Base-by-base conservation (phyloP, 306 rosid species). In the Prunus armeniaca region DNA sequence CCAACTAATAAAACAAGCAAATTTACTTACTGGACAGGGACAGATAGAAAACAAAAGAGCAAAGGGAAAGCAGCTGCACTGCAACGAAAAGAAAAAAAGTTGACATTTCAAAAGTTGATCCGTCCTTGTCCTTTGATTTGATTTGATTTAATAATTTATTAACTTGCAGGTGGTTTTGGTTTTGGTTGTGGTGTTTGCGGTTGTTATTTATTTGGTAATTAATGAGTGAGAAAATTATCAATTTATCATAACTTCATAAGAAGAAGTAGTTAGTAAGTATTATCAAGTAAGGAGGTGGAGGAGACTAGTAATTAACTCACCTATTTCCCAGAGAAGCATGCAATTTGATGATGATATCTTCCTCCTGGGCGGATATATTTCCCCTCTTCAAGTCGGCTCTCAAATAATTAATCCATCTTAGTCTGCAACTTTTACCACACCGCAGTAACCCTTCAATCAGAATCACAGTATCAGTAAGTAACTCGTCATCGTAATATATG, bases 351-450 rank as follows among this genome's bases (percentile, higher is more conserved):
- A 93, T 93, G 41, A 55, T 34, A 14, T 54, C 81, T 72, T 93
- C 96, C 64, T 93, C 98, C 52, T 90, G 87, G 10, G 47, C 1
- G n/a, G 98, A 84, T 71, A 90, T 79, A 52, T 90, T 87, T 9
- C 97, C 97, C 52, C 97, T 87, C 78, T 79, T 90, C 14, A 92
- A 76, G 85, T 87, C 93, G 65, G 81, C 71, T 90, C 89, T 83
- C 78, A 92, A 76, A 76, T 92, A 92, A 73, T 93, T 93, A 10
- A 89, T 85, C 93, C 98, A 93, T 76, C 98, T 89, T 34, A 93
- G 58, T 73, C 97, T 86, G 71, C 98, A 92, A 61, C 97, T 92
- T 84, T 92, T 92, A 24, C 97, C 97, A 71, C 97, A 92, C 80
- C 97, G 86, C 58, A 87, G 78, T 55, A 86, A 81, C 14, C 97